Base-by-base conservation (phyloP, 2,329 filamentous ascomycete species). In the Arthrobotrys entomopaga region DNA sequence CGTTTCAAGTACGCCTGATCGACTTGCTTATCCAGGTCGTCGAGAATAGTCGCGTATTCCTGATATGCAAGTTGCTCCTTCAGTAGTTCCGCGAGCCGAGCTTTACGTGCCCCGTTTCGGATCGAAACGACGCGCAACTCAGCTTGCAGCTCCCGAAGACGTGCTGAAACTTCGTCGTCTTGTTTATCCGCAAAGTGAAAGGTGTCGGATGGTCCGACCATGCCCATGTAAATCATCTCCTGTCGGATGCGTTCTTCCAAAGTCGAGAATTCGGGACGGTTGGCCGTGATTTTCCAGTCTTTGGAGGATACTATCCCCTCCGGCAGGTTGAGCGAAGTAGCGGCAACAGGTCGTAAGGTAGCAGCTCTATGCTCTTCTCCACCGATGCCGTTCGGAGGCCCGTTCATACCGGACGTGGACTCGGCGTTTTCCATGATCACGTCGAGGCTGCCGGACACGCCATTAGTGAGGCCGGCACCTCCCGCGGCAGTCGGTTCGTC, bases 1-100 rank as follows among this genome's bases (percentile, higher is more conserved):
- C 95, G 91, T 83, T 99, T 99, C 50, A 96, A 88, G 80, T 98
- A 99, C 2, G 95, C 94, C 59, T 92, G 90, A 80, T 98, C 93
- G 48, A 98, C 93, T 73, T 79, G 60, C 48, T 89, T 89, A 84
- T 99, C 95, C 20, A 99, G 88, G 81, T 99, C 95, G 80, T 99
- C 95, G 58, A 96, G 90, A 78, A 99, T 99, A 65, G 93, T 97
- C 81, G 90, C 91, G 84, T 97, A 99, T 81, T 99, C 95, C 80
- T 99, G 95, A 82, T 95, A 90, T 0, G 95, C 95, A 88, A 99
- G 94, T 77, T 92, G 89, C 81, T 97, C 93, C 78, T 93, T 91
- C 6, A 95, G 92, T 26, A 97, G 86, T 42, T 97, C 93, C 0
- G 92, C 88, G 10, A 99, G 85, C 1, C 93, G 88, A 5, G 92